Conservation (phyloP, 2,329 filamentous ascomycete species). For the Cytospora piceae region DNA sequence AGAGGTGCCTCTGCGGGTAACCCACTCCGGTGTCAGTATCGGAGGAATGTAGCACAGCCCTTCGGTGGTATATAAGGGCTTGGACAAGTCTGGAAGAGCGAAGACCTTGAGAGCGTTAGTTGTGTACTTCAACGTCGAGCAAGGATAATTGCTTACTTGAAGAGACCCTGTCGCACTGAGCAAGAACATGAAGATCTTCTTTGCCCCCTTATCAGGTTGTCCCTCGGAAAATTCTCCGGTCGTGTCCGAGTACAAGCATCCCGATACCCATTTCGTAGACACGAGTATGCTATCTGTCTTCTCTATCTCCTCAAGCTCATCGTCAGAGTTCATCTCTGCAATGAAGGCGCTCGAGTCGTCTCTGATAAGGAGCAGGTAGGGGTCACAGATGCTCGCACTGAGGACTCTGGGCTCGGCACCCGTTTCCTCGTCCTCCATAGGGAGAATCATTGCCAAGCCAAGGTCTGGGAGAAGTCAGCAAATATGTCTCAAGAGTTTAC, state of each 20-base stretch:
- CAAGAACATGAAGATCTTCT: slow-evolving; percentile 72
- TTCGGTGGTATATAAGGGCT: slow-evolving; percentile 74
- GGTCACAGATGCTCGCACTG: slow-evolving; percentile 82
- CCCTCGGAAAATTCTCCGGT: slow-evolving; percentile 56
- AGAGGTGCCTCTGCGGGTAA: slow-evolving; percentile 69
- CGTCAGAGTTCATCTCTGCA: slow-evolving; percentile 76
- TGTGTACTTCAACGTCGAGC: neutral
- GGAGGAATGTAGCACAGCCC: slow-evolving; percentile 79
- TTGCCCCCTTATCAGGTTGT: slow-evolving; percentile 45
- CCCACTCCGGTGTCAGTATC: slow-evolving; percentile 72
- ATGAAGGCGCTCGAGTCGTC: slow-evolving; percentile 83
- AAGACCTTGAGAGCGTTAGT: slow-evolving; percentile 63
- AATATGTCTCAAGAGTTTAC: neutral
- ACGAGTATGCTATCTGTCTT: slow-evolving; percentile 60
- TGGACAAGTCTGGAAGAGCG: slow-evolving; percentile 71
- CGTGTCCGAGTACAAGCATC: slow-evolving; percentile 78
- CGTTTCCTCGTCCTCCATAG: slow-evolving; percentile 89
- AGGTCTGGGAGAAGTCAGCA: slow-evolving; percentile 63
- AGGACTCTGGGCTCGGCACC: slow-evolving; percentile 78
- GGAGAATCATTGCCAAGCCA: slow-evolving; percentile 85
- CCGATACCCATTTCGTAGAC: slow-evolving; percentile 76
- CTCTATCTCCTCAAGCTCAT: slow-evolving; percentile 84
- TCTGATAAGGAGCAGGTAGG: slow-evolving; percentile 79
- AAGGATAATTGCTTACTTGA: slow-evolving; percentile 58
- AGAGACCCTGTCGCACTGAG: slow-evolving; percentile 75